Percentiles rank a stretch among this genome's conserved stretches.
Evolutionary conservation across 2,329 filamentous ascomycete genomes (phyloP).

Genomic region (Monilinia fructigena): DNA sequence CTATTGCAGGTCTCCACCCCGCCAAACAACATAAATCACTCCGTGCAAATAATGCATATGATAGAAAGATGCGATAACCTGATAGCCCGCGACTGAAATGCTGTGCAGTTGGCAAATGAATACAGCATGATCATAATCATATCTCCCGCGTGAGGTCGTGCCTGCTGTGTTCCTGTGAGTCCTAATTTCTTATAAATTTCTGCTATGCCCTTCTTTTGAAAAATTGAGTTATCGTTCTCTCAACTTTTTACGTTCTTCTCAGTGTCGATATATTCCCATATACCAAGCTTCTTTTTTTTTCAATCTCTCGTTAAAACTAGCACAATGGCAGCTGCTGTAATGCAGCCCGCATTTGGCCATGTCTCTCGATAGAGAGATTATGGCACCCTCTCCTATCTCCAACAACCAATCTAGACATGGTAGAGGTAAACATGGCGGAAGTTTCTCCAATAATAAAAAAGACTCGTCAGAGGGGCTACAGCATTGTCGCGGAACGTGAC

Average conservation of each 20-base stretch:
- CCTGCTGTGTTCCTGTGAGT: not conserved
- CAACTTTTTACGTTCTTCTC: not conserved
- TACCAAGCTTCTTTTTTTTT: not conserved
- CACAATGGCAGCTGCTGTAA: conserved; percentile 38
- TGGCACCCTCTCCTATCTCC: conserved; percentile 39
- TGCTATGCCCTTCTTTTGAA: not conserved
- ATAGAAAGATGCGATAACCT: conserved; percentile 3
- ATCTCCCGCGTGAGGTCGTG: not conserved
- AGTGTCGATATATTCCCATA: not conserved
- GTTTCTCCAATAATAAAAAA: conserved; percentile 39
- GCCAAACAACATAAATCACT: not conserved
- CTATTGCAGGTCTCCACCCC: conserved; percentile 1
- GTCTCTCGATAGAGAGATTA: conserved; percentile 37
- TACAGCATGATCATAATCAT: not conserved
- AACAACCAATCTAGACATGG: conserved; percentile 38
- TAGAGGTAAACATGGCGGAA: conserved; percentile 37
- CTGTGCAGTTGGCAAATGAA: conserved; percentile 9
- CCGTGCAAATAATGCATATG: not conserved
- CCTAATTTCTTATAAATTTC: not conserved
- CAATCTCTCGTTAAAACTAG: conserved; percentile 10
- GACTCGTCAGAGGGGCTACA: conserved; percentile 43
- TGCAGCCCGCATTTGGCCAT: conserved; percentile 35
- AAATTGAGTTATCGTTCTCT: not conserved
- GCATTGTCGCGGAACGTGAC: conserved; percentile 45
- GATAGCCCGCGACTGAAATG: not conserved